These are phyloP conservation scores for Sphaerulina vaccinii DNA, from an alignment of 2,329 filamentous ascomycete genomes.

Conservation along the genomic window DNA sequence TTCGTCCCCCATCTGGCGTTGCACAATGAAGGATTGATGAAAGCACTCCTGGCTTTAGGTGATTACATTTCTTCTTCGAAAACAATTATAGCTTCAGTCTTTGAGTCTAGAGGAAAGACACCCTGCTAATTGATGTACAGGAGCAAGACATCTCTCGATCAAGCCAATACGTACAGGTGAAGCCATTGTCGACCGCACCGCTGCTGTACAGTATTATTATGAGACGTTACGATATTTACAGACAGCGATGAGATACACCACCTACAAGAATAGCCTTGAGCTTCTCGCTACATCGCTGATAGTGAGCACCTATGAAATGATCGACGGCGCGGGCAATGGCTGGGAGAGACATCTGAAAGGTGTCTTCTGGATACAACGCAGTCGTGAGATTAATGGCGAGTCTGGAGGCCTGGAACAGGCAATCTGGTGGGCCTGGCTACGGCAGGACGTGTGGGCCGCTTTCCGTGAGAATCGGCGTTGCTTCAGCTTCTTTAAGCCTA, in stretches of 20 bases:
- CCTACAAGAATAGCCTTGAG: conserved; percentile 58
- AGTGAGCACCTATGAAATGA: conserved; percentile 66
- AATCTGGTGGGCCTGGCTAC: conserved; percentile 66
- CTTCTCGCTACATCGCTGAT: conserved; percentile 59
- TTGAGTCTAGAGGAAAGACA: background rate
- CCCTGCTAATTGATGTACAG: background rate
- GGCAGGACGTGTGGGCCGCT: conserved; percentile 66
- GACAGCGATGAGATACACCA: conserved; percentile 57
- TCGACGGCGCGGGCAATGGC: conserved; percentile 56
- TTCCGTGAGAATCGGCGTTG: conserved; percentile 58
- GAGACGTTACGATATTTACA: conserved; percentile 63
- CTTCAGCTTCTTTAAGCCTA: conserved; percentile 60
- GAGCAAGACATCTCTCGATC: conserved; percentile 53
- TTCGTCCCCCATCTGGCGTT: conserved; percentile 45
- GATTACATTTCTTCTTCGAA: background rate
- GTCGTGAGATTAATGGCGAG: conserved; percentile 60
- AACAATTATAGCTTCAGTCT: background rate
- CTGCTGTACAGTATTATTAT: conserved; percentile 57
- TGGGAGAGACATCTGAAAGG: conserved; percentile 65
- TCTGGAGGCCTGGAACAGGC: conserved; percentile 57
- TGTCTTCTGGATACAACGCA: conserved; percentile 66
- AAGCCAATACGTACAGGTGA: conserved; percentile 32
- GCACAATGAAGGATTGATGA: conserved; percentile 57
- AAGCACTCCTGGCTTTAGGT: conserved; percentile 56
- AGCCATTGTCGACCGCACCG: conserved; percentile 33